phyloP scores from a whole-genome alignment of 2,329 filamentous ascomycete genomes.

The Harringtonia lauricola region DNA sequence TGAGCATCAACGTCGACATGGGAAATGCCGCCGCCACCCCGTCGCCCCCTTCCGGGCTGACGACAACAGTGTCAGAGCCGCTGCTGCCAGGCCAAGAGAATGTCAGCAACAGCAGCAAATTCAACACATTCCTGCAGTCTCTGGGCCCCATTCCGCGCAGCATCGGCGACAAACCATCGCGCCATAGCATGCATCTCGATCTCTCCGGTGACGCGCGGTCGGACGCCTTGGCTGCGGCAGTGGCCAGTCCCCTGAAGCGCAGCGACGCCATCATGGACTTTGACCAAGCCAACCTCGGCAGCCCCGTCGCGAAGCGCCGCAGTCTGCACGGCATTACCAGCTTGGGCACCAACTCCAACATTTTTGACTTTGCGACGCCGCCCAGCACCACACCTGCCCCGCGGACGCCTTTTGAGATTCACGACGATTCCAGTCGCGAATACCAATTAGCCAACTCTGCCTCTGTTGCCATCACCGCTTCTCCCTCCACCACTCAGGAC shows the following conservation, averaged over 20 bases:
- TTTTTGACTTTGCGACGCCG: conserved; percentile 49
- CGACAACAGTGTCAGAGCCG: conserved; percentile 15
- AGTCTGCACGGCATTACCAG: conserved; percentile 70
- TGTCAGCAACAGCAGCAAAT: conserved; percentile 16
- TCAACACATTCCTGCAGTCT: conserved; percentile 17
- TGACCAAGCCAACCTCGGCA: conserved; percentile 67
- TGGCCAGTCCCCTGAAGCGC: conserved; percentile 80
- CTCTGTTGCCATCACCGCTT: conserved; percentile 4
- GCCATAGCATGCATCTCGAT: conserved; percentile 48
- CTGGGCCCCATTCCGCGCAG: conserved; percentile 31
- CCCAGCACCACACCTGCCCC: conserved; percentile 21
- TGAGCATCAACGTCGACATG: conserved; percentile 59
- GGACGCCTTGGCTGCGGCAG: conserved; percentile 38
- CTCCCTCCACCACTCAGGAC: conserved; percentile 25
- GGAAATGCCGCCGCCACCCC: conserved; percentile 51
- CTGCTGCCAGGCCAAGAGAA: conserved; percentile 32
- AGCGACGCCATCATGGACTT: conserved; percentile 84
- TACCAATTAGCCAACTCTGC: conserved; percentile 27
- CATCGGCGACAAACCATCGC: conserved; percentile 35
- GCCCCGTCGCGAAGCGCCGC: conserved; percentile 81
- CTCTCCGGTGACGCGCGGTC: conserved; percentile 36
- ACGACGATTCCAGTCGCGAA: no score
- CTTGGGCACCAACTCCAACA: conserved; percentile 54
- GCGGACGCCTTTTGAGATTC: conserved; percentile 34
- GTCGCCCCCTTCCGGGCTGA: conserved; percentile 26